Conservation (phyloP, 73 alveolate species). For the Paramecium biaurelia region DNA sequence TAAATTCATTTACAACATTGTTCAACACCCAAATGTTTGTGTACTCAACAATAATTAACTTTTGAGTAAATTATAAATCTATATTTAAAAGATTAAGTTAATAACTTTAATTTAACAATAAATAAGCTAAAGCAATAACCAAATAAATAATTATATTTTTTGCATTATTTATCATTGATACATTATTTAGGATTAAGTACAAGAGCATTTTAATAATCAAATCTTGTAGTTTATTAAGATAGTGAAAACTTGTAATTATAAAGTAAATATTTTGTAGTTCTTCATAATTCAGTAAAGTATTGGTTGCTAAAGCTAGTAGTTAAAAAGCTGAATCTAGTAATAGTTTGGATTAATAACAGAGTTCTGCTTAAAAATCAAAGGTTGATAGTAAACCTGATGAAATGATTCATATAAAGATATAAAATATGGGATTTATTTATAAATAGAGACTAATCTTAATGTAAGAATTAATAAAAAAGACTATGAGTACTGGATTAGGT, state of each 20-base stretch:
- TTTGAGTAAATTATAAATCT: neutral
- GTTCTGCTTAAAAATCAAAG: neutral
- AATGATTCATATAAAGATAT: neutral
- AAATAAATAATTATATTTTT: neutral
- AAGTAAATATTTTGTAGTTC: neutral
- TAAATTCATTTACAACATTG: neutral
- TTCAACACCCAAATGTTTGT: neutral
- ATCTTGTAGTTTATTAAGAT: neutral
- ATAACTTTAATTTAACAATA: neutral
- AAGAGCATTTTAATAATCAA: conserved; percentile 35
- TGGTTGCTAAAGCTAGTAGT: neutral
- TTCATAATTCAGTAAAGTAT: neutral
- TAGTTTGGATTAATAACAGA: neutral
- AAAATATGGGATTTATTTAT: neutral
- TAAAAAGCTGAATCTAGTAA: neutral
- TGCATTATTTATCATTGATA: neutral
- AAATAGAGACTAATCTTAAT: neutral
- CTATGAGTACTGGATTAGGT: neutral
- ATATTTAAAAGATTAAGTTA: neutral
- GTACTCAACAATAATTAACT: conserved; percentile 1
- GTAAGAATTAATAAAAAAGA: neutral
- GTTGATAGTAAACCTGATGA: neutral
- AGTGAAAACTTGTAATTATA: neutral
- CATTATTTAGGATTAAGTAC: conserved; percentile 20
- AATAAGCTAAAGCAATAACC: neutral